Base-by-base conservation (phyloP, 768 basidiomycete species). In the Suillus bovinus region DNA sequence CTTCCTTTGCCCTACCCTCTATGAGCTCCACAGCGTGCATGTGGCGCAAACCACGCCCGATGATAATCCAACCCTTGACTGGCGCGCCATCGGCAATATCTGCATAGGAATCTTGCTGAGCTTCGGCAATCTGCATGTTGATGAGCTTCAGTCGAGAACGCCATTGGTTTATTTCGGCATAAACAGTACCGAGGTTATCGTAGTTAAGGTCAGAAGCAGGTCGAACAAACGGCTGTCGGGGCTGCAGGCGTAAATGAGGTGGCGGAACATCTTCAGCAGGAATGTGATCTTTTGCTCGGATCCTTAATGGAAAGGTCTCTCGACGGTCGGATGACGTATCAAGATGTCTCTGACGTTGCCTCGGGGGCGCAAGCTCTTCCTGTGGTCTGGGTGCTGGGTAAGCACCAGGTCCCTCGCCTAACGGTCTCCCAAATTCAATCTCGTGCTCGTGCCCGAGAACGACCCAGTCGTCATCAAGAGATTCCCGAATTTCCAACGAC, bases 1-100 rank as follows among this genome's bases (percentile, higher is more conserved):
- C 91, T 68, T 93, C 91, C 72, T 90, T 92, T 16, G 90, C 88
- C 62, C 89, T 77, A 2, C 92, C 92, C 69, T 91, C 88, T 27
- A 94, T 91, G 39, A 89, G 75, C 70, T 89, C 77, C 6, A 89
- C 73, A 2, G 86, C 85, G 34, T 85, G 85, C 31, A 93, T 71
- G 66, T 80, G 82, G 60, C 85, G 74, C 62, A 93, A 71, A 1
- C 89, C 90, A 31, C 84, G 80, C 10, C 92, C 92, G 44, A 91
- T 81, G 70, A 94, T 74, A 59, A 94, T 70, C 90, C 91, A 93
- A 0, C 92, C 92, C 67, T 87, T 88, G 63, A 90, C 82, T 52
- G 82, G 76, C 34, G 80, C 78, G 9, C 91, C 91, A 59, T 85
- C 83, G 10, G 89, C 88, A 61, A 93, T 91, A 67, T 89, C 83